Base-by-base conservation (phyloP, 148 eudicot species). In the Hydrangea macrophylla region DNA sequence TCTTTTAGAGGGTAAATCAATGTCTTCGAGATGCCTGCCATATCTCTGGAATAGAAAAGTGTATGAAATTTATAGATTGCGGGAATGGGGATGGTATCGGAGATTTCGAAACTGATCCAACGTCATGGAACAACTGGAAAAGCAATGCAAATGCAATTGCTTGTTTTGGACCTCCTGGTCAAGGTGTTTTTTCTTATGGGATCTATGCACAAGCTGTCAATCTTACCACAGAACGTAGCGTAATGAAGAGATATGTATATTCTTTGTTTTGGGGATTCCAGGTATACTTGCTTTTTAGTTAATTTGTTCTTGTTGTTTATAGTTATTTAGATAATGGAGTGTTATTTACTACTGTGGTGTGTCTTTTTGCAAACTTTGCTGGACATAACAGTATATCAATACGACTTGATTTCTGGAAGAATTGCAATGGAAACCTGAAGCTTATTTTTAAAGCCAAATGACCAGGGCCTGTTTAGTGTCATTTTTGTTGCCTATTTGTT, bases 181-280 rank as follows among this genome's bases (percentile, higher is more conserved):
- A 60, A n/a, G 77, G 15, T 7, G 11, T 23, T 55, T 90, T 90
- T 62, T 53, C 74, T 28, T 90, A 86, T 76, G 96, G 96, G 54
- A 88, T 90, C 40, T 90, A 86, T 69, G 51, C 6, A 61, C 69
- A 78, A 55, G 89, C 87, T 59, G 96, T 88, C 54, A 71, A 70
- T 31, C 91, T 88, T 40, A 83, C 87, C 50, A 69, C 84, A 50
- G 15, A 73, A 54, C 28, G 33, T 15, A 78, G 75, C 44, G 18
- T 79, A 42, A 28, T 80, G 28, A 76, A 67, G 20, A 82, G 96
- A 88, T 90, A 90, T 63, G 27, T 80, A 39, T 90, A 90, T 72
- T 82, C 96, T 28, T 71, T 90, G 68, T 84, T 88, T 70, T 90
- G 96, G 96, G 96, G 93, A 35, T 90, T 90, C 72, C 96, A 88